These are phyloP conservation scores for Fomitopsis palustris DNA, from an alignment of 1,284 basidiomycete species.

Conservation along the genomic window DNA sequence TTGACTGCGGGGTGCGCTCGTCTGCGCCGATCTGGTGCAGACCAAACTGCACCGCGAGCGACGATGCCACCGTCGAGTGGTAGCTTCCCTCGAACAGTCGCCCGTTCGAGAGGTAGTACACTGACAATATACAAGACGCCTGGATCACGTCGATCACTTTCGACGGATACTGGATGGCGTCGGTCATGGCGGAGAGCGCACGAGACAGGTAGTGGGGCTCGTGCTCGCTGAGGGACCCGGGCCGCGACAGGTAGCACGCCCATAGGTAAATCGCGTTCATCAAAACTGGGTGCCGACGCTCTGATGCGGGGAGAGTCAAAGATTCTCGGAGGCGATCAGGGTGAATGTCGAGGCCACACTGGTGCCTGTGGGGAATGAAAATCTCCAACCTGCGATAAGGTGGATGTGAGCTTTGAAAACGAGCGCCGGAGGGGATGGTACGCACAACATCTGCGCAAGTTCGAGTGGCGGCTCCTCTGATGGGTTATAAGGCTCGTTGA, in stretches of 20 bases:
- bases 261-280: conserved; percentile 78
- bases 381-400: conserved; percentile 54
- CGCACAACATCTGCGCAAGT: conserved; percentile 64
- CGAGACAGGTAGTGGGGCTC: conserved; percentile 64
- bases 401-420: conserved; percentile 5
- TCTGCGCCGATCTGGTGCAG: conserved; percentile 50
- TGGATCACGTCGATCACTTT: conserved; percentile 68
- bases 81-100: conserved; percentile 70
- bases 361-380: conserved; percentile 70
- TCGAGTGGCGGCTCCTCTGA: conserved; percentile 57
- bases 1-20: conserved; percentile 23
- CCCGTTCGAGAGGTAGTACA: conserved; percentile 72
- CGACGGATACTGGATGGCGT: conserved; percentile 51
- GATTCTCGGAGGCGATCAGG: conserved; percentile 60
- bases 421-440: conserved; percentile 10
- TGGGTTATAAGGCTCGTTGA: conserved; percentile 47
- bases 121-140: conserved; percentile 65
- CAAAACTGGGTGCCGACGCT: conserved; percentile 68
- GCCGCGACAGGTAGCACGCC: conserved; percentile 74
- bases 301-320: conserved; percentile 43
- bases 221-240: conserved; percentile 61
- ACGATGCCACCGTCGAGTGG: conserved; percentile 64
- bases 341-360: conserved; percentile 67
- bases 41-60: conserved; percentile 63
- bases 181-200: conserved; percentile 54